Evolutionary conservation across 2,329 filamentous ascomycete genomes (phyloP), one percentile per base, ranked within the genome.

Genomic region (Colletotrichum sp.): DNA sequence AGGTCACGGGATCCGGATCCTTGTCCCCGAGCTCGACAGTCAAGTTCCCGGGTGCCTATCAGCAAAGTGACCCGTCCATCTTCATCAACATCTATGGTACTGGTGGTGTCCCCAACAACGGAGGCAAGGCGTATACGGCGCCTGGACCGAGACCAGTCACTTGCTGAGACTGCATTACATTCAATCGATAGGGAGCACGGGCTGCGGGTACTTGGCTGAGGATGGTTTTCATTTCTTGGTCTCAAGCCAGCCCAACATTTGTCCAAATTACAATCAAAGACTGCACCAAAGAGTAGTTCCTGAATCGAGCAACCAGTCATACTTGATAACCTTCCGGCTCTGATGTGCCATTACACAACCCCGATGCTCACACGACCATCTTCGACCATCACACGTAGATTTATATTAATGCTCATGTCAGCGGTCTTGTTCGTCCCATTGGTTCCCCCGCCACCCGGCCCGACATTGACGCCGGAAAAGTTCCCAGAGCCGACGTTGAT

Each of bases 51-150:
- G 85, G 86, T 18, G 87, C 83, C 1, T 90, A 89, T 81, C 77
- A 83, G 78, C 81, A 84, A 64, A 83, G 79, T 65, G 85, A 89
- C 79, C 84, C 87, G 1, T 85, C 85, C 60, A 89, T 89, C 78
- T 77, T 84, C 43, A 81, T 86, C 82, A 89, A 86, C 80, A 89
- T 89, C 79, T 89, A 89, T 77, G 87, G 87, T 36, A 65, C 79
- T 8, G 80, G 78, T 2, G 86, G 86, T 13, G 78, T 83, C 78
- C 84, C 87, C 6, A 86, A 88, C 80, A 87, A 85, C 48, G 82
- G 78, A 57, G 85, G 85, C 55, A 83, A 85, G 82, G 59, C 83
- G 2, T 88, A 88, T 77, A 82, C 74, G 7, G 81, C 84, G 1
- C 85, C 86, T 4, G 86, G 86, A 5, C 84, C 83, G 16, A 74